Evolutionary conservation across 2,329 filamentous ascomycete genomes (phyloP), one percentile per base, ranked within the genome.

Genomic region (Sporothrix phasma): DNA sequence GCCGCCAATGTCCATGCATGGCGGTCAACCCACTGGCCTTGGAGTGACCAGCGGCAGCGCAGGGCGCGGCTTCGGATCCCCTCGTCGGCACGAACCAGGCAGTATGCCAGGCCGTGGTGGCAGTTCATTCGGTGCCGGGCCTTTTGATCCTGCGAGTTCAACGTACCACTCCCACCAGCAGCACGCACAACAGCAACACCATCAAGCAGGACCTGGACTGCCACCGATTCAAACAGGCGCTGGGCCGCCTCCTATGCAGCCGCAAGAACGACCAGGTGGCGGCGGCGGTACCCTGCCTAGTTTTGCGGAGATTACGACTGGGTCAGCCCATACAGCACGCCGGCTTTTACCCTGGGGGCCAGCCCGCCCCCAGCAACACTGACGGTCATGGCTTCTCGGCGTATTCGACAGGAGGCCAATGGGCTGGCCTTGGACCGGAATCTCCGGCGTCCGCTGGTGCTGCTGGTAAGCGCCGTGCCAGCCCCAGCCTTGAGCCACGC

Each of bases 271-370:
- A 19, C 19, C 41, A n/a, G 59, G 4, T n/a, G n/a, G n/a, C 1
- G 54, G 64, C 24, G 46, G 65, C 19, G 43, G 74, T 74, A 34
- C 81, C 66, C 75, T 88, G n/a, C 85, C 85, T 1, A 80, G 84
- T 60, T 78, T 88, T 17, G 80, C 82, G 41, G 84, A 88, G 71
- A 78, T 88, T 69, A 87, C 85, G 1, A 87, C 84, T 0, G 84
- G 13, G 77, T 86, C 37, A 84, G 81, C 67, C 82, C 83, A 0
- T 87, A 86, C 71, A 81, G 76, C 67, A 81, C 81, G n/a, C 81
- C 81, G 45, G 80, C 81, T 0, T 84, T 83, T 70, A 78, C 80
- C 7, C 72, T 77, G 61, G 75, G 75, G 34, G 72, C 72, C 53
- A 75, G 76, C 66, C 72, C 74, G 70, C 74, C 31, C 70, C 76